Evolutionary conservation across 306 rosid genomes (phyloP), one percentile per base, ranked within the genome.

Genomic region (Medicago lupulina): DNA sequence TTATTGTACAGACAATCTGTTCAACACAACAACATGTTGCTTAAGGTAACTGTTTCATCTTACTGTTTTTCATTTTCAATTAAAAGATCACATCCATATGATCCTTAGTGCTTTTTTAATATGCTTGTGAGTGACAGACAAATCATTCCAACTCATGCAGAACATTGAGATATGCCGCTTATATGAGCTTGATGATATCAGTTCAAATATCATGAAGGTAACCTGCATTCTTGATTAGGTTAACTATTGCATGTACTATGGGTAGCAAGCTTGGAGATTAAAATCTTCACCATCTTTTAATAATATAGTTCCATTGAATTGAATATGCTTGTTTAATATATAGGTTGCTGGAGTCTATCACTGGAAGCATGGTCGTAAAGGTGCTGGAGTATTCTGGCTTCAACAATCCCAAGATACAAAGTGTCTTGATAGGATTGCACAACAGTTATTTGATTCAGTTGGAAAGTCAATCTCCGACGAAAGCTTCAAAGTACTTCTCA

Each of bases 361-460:
- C 75, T 95, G 97, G 97, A 95, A 95, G 90, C 97, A 95, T 81
- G 98, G 98, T 44, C 84, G 86, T 76, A 92, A 89, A 83, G 97
- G 97, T 78, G 77, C 85, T 79, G 97, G 97, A 76, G 89, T 92
- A 74, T 92, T 77, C 80, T 94, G 97, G 98, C 98, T 94, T 86
- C 96, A 86, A 82, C 96, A 88, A 81, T 94, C 98, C 51, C 86
- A 83, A 60, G 97, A 94, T 82, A 87, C 85, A 76, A 81, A 83
- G 80, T 86, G 95, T 69, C 98, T 94, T 13, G 85, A 82, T 81
- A 87, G 85, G 92, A 92, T 94, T 86, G 92, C 97, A 19, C 94
- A 85, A 81, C 92, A 94, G 66, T 86, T 94, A 77, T 94, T 92
- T 80, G 95, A 89, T 85, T 87, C 93, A 73, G 96, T 94, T 85